Evolutionary conservation across 2,329 filamentous ascomycete genomes (phyloP).

Genomic region (Fusarium transvaalense): DNA sequence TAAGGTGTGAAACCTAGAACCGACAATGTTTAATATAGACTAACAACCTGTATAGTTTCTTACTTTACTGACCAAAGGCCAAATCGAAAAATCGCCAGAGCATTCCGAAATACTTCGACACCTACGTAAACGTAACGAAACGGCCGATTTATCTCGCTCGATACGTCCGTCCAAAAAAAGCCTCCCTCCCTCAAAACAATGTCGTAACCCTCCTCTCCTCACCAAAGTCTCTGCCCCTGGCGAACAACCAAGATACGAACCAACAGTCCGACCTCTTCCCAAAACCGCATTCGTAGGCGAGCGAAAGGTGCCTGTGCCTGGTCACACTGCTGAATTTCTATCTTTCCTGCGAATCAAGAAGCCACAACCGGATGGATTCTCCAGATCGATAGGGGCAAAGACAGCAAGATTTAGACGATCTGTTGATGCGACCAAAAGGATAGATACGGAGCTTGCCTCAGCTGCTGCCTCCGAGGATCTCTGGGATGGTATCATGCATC

Average conservation of each 20-base stretch:
- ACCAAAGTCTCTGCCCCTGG: slow-evolving; percentile 52
- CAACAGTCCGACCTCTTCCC: slow-evolving; percentile 62
- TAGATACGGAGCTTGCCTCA: slow-evolving; percentile 55
- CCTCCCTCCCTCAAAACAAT: slow-evolving; percentile 30
- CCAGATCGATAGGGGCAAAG: slow-evolving; percentile 68
- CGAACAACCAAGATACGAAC: slow-evolving; percentile 62
- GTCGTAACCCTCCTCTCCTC: slow-evolving; percentile 46
- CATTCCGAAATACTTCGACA: slow-evolving; percentile 58
- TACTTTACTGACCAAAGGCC: slow-evolving; percentile 56
- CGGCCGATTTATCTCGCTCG: slow-evolving; percentile 42
- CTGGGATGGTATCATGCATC: slow-evolving; percentile 60
- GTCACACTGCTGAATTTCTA: slow-evolving; percentile 64
- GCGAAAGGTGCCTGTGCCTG: slow-evolving; percentile 67
- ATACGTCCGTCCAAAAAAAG: slow-evolving; percentile 8
- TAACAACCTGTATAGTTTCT: slow-evolving; percentile 54
- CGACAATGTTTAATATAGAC: background rate
- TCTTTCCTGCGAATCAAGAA: slow-evolving; percentile 76
- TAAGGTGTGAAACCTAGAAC: slow-evolving; percentile 58
- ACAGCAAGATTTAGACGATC: slow-evolving; percentile 58
- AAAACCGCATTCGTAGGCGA: slow-evolving; percentile 56
- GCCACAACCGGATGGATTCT: slow-evolving; percentile 71
- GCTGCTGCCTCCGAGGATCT: slow-evolving; percentile 58
- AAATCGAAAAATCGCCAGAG: slow-evolving; percentile 55
- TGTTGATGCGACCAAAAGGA: slow-evolving; percentile 53
- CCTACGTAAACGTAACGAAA: slow-evolving; percentile 51